Conservation (phyloP, 2,329 filamentous ascomycete genomes). For the Thielaviopsis populi region DNA sequence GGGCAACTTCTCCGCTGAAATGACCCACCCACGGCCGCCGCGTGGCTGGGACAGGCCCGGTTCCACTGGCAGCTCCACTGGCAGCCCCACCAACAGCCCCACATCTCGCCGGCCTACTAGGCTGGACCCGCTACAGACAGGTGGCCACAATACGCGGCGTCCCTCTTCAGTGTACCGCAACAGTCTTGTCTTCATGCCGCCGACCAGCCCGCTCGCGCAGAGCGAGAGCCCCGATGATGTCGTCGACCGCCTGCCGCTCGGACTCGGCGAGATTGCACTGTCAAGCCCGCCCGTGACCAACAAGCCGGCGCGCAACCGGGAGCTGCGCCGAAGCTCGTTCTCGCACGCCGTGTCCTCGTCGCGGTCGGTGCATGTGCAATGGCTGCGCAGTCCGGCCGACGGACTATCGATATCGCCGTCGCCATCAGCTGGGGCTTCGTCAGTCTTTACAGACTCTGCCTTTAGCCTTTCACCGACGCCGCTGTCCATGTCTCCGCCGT, state of each 20-base stretch:
- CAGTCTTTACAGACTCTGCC: neutral
- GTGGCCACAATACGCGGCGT: neutral
- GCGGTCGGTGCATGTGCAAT: conserved; percentile 42
- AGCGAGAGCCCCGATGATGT: conserved; percentile 69
- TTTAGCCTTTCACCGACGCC: neutral
- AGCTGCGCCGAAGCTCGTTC: conserved; percentile 28
- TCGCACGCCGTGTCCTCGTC: conserved; percentile 53
- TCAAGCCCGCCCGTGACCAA: conserved; percentile 28
- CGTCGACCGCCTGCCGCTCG: conserved; percentile 6
- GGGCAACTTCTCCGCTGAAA: conserved; percentile 45
- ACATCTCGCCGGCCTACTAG: neutral
- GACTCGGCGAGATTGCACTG: conserved; percentile 1
- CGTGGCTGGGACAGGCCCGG: neutral
- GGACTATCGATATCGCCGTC: neutral
- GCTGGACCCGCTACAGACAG: neutral
- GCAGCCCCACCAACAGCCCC: neutral
- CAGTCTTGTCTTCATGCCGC: conserved; percentile 58
- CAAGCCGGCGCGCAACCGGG: neutral
- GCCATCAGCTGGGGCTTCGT: neutral
- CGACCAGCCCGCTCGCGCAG: conserved; percentile 83
- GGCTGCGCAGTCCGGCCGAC: neutral
- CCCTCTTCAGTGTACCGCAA: neutral
- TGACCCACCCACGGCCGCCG: conserved; percentile 17
- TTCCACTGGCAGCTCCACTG: neutral
- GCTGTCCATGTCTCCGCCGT: neutral